Evolutionary conservation across 73 alveolate genomes (phyloP).

Genomic region (Tetrahymena thermophila): DNA sequence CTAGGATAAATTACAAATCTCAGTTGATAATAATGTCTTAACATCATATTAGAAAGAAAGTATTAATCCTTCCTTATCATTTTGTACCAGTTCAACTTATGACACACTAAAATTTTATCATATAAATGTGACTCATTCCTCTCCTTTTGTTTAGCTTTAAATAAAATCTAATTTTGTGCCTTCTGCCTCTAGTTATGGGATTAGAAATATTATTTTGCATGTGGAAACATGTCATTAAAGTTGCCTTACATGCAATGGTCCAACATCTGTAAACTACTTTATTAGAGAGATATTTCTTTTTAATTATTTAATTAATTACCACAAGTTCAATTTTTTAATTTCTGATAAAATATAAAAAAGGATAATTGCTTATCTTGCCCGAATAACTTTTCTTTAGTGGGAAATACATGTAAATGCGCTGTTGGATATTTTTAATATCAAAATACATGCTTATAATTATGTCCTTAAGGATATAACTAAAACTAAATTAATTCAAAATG

Average conservation of each 20-base stretch:
- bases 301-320: no score
- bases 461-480: background rate
- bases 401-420: background rate
- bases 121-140: background rate
- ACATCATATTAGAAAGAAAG: no score
- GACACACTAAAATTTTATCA: background rate
- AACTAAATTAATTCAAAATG: background rate
- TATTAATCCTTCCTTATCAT: background rate
- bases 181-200: background rate
- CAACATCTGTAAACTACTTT: background rate
- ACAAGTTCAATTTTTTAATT: no score
- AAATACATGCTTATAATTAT: background rate
- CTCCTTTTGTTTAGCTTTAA: no score
- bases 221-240: background rate
- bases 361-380: background rate
- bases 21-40: background rate
- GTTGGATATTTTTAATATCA: background rate
- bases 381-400: background rate
- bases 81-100: background rate
- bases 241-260: background rate
- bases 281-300: background rate
- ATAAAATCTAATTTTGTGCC: no score
- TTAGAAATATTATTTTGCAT: background rate
- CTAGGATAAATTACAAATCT: no score
- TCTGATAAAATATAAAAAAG: background rate